Conservation (phyloP, 1,284 basidiomycete species). For the Boletus smithii region DNA sequence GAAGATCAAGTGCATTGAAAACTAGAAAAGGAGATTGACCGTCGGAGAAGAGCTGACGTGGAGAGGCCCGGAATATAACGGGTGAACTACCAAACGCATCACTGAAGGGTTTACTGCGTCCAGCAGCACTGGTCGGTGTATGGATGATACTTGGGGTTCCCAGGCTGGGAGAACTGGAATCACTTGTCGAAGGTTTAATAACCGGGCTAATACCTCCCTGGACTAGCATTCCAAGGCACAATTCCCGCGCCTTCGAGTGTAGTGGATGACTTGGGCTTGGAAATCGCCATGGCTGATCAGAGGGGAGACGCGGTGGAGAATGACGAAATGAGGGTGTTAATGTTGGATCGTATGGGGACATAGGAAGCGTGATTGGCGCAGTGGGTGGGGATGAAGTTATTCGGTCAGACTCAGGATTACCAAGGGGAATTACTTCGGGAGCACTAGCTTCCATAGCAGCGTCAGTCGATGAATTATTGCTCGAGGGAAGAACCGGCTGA, state of each 20-base stretch:
- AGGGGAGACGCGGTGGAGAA: conserved; percentile 64
- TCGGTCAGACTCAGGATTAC: conserved; percentile 9
- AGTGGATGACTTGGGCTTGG: conserved; percentile 69
- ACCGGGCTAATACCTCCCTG: conserved; percentile 41
- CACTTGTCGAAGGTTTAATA: conserved; percentile 26
- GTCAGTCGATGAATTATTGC: conserved; percentile 1
- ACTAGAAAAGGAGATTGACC: conserved; percentile 31
- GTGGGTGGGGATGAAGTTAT: conserved; percentile 19
- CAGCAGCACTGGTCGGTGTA: conserved; percentile 29
- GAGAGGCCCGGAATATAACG: conserved; percentile 38
- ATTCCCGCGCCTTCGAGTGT: conserved; percentile 56
- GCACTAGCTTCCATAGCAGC: conserved; percentile 1
- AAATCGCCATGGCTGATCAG: conserved; percentile 74
- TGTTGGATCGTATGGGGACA: conserved; percentile 69
- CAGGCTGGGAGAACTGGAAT: conserved; percentile 33
- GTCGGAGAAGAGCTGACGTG: conserved; percentile 38
- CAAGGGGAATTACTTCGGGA: neutral
- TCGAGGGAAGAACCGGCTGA: conserved; percentile 13
- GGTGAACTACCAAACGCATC: conserved; percentile 35
- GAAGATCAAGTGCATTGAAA: conserved; percentile 28
- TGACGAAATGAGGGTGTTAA: conserved; percentile 71
- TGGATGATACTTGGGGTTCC: conserved; percentile 30
- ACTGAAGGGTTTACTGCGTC: conserved; percentile 28
- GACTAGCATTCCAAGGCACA: conserved; percentile 61
- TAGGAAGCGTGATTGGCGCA: conserved; percentile 40